Evolutionary conservation across 768 basidiomycete genomes (phyloP), one percentile per base, ranked within the genome.

Genomic region (Lepiota venenata): DNA sequence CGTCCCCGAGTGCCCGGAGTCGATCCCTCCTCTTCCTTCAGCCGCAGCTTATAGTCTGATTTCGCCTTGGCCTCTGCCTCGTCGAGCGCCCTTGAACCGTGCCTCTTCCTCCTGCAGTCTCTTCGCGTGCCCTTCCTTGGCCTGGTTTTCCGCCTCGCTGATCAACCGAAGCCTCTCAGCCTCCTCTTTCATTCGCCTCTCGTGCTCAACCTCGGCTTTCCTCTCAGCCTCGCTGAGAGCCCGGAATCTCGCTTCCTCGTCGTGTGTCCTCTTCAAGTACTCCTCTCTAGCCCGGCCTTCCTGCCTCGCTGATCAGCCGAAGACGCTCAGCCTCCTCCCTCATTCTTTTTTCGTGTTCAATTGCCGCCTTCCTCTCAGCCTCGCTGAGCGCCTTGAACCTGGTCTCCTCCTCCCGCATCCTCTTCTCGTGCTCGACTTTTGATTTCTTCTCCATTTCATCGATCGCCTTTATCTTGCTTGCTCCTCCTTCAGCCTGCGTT

Each of bases 401-500:
- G 40, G 29, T 32, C 35, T 52, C 42, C 15, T 52, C 50, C 15
- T 36, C 41, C 5, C 18, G 16, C 20, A 37, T 4, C 32, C 41
- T 52, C 16, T 36, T 21, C 20, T 42, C 50, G 9, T 52, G 29
- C 3, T n/a, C 18, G 1, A 11, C n/a, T n/a, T 44, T 44, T 10
- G 42, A 41, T 40, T 41, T 41, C 27, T 27, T 9, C 6, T 50
- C 49, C 8, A 29, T 29, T 20, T 50, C 38, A 14, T 50, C 49
- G n/a, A 52, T 16, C 25, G 42, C 32, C 29, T 10, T 52, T 35
- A 52, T 15, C 35, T 32, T 16, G 21, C 16, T 22, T 36, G 32
- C n/a, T 52, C 50, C n/a, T 52, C 50, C 40, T 25, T 43, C 50
- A 52, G 20, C n/a, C 50, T 52, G 27, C 9, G 11, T 6, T 36